Evolutionary conservation across 169 alveolate species (phyloP).

Genomic region (Theileria sp.): DNA sequence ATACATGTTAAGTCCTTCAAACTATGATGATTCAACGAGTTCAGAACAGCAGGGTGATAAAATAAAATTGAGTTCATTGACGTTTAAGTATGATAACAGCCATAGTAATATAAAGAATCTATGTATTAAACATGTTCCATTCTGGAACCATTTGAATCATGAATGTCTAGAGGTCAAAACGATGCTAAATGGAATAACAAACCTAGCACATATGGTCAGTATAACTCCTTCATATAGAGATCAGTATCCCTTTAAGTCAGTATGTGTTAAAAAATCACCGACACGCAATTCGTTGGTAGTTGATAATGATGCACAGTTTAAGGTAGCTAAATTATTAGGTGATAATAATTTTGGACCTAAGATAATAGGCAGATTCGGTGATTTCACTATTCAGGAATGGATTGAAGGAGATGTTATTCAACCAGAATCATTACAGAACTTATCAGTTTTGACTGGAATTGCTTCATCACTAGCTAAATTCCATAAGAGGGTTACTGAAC

Average conservation of each 20-base stretch:
- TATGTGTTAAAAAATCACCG: constrained; percentile 69
- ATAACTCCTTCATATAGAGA: neutral
- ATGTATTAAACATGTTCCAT: constrained; percentile 27
- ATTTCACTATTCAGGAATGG: constrained; percentile 78
- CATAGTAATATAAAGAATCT: neutral
- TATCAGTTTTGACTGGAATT: constrained; percentile 64
- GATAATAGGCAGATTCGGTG: constrained; percentile 67
- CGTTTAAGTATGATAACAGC: neutral
- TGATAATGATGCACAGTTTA: constrained; percentile 67
- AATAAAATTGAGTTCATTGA: neutral
- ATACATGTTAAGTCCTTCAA: neutral
- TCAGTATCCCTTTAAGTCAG: neutral
- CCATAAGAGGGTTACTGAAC: constrained; percentile 22
- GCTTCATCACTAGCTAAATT: constrained; percentile 55
- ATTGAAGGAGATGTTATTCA: constrained; percentile 73
- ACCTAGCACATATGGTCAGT: neutral
- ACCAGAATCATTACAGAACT: constrained; percentile 63
- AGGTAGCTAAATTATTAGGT: constrained; percentile 72
- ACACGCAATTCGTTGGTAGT: constrained; percentile 63
- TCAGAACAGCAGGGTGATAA: neutral
- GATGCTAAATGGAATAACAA: constrained; percentile 12
- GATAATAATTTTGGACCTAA: constrained; percentile 73
- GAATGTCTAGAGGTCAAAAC: neutral
- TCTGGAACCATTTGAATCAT: constrained; percentile 7
- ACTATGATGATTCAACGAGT: neutral